Conservation (phyloP, 108 stramenopile species). For the Nitzschia palea region DNA sequence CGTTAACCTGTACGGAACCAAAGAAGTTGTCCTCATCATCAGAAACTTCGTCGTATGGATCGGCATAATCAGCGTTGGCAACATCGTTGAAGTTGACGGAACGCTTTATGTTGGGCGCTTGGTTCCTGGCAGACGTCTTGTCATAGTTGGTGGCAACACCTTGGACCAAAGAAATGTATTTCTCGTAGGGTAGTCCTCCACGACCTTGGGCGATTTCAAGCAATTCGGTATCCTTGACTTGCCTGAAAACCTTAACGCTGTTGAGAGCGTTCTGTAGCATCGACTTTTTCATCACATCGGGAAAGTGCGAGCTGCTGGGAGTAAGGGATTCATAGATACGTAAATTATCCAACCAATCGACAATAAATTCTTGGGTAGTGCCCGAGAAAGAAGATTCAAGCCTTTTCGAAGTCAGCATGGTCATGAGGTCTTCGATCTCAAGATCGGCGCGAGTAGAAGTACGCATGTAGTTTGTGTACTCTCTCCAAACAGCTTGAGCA, state of each 20-base stretch:
- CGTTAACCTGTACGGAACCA: not conserved
- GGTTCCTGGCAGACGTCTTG: not conserved
- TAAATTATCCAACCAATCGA: constrained; percentile 11
- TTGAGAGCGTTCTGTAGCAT: not conserved
- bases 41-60: not conserved
- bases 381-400: not conserved
- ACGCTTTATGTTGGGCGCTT: not conserved
- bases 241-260: not conserved
- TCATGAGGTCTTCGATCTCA: not conserved
- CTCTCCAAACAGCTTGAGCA: constrained; percentile 14
- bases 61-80: not conserved
- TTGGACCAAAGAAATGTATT: not conserved
- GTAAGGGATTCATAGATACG: not conserved
- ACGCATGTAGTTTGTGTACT: not conserved
- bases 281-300: not conserved
- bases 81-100: not conserved
- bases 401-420: constrained; percentile 1
- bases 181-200: not conserved
- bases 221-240: not conserved
- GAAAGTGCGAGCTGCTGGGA: not conserved
- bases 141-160: not conserved
- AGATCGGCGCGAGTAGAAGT: constrained; percentile 5
- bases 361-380: constrained; percentile 4
- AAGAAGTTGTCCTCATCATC: not conserved
- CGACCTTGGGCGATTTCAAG: not conserved